A percentile compares a stretch with the other conserved stretches of the same genome.
Conservation (phyloP, 2,329 filamentous ascomycete species). For the Monilinia aucupariae region DNA sequence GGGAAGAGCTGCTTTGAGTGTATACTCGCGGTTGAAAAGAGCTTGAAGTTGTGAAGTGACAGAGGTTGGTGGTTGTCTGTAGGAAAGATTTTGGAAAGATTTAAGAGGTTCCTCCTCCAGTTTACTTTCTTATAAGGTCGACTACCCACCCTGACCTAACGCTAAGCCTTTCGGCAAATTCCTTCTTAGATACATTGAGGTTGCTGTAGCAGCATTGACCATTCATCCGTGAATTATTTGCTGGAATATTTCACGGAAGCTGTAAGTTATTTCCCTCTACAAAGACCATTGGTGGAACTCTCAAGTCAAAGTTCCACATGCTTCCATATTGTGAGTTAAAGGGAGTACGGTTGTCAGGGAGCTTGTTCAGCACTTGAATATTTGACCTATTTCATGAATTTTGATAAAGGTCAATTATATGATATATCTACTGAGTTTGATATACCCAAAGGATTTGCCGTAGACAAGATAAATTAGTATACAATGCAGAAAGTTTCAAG, state of each 20-base stretch:
- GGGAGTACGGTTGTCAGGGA: not conserved
- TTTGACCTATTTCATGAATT: not conserved
- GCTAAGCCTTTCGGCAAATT: not conserved
- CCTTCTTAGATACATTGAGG: not conserved
- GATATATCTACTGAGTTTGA: not conserved
- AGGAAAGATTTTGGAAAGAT: not conserved
- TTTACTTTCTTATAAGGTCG: not conserved
- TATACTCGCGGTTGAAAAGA: not conserved
- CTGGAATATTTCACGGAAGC: not conserved
- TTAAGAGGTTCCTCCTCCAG: not conserved
- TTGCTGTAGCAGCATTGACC: not conserved
- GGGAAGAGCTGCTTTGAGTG: not conserved
- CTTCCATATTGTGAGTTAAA: not conserved
- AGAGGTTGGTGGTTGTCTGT: not conserved
- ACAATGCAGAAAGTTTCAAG: not conserved
- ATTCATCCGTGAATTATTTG: not conserved
- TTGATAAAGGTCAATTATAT: not conserved
- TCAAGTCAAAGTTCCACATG: not conserved
- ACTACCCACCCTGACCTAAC: not conserved
- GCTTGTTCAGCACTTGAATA: not conserved
- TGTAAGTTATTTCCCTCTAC: not conserved
- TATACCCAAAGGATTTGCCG: not conserved
- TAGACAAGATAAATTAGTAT: not conserved
- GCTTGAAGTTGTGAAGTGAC: not conserved
- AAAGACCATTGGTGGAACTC: not conserved